Conservation (phyloP, 345 rosid species). For the Eucalyptus lansdowneana region DNA sequence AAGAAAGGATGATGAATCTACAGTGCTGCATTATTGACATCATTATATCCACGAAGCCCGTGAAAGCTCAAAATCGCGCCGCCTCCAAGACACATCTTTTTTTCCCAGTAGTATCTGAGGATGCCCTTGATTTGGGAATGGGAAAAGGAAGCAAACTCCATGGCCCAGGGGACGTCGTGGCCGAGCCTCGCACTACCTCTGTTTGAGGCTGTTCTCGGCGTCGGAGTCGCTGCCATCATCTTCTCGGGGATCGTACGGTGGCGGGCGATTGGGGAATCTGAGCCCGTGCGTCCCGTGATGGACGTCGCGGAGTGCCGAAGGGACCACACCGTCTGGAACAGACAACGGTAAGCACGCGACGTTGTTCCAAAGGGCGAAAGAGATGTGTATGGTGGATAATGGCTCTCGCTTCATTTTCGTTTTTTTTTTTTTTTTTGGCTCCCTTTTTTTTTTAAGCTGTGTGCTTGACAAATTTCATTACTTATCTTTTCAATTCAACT, state of each 20-base stretch:
- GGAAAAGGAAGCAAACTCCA: constrained; percentile 67
- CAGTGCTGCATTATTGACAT: no score
- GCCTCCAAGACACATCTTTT: neutral
- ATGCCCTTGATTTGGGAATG: constrained; percentile 37
- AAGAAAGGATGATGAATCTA: no score
- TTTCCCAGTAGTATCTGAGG: no score
- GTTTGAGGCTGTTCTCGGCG: constrained; percentile 46
- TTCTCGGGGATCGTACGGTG: constrained; percentile 1
- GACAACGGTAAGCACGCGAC: neutral
- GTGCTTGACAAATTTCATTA: no score
- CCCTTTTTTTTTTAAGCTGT: neutral
- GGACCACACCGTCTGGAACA: neutral
- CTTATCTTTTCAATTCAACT: no score
- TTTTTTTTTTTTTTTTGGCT: neutral
- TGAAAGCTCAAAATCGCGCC: no score
- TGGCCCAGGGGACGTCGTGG: constrained; percentile 58
- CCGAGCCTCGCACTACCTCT: constrained; percentile 79
- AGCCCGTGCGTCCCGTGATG: constrained; percentile 13
- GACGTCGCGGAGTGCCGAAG: constrained; percentile 17
- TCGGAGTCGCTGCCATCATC: neutral
- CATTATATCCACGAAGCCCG: neutral
- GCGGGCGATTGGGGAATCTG: constrained; percentile 3
- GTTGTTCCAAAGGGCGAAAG: neutral
- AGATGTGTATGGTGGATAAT: neutral
- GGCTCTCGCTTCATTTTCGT: neutral